Evolutionary conservation across 148 eudicot genomes (phyloP), one percentile per base, ranked within the genome.

Genomic region (Silene uniflora): DNA sequence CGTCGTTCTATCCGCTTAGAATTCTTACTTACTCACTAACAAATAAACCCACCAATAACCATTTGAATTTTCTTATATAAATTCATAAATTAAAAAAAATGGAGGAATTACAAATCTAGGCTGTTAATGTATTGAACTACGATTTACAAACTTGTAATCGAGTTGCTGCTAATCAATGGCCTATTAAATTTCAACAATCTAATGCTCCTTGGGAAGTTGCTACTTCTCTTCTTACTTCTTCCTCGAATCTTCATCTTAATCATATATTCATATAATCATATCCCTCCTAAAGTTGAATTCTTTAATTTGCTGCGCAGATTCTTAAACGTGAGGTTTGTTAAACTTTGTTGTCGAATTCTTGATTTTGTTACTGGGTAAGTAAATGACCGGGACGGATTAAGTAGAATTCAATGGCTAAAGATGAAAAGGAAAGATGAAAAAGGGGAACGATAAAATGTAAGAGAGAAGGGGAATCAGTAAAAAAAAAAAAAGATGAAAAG

Each of bases 291-390:
- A 81, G 88, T 92, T 39, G 87, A 94, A 75, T 94, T 94, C 81
- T 94, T 94, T n/a, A n/a, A n/a, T n/a, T n/a, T 80, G 93, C 98
- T 47, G 98, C 98, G 77, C 98, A 93, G 83, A 90, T 91, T 84
- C 97, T 94, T 82, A 94, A 91, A 80, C 86, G 97, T 61, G 91
- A 94, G 98, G 98, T 91, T 78, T 27, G 32, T 66, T 0, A n/a
- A n/a, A 13, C n/a, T 19, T 52, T 70, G 46, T 65, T 64, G 0
- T n/a, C n/a, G n/a, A n/a, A n/a, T n/a, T n/a, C n/a, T 6, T 7
- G 62, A 29, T 21, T 58, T 19, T 13, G 14, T 19, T 4, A 6
- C 6, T 63, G 60, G 56, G 49, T 59, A n/a, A n/a, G n/a, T n/a
- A n/a, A n/a, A n/a, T n/a, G n/a, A n/a, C n/a, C n/a, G n/a, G n/a